Evolutionary conservation across 306 rosid genomes (phyloP).

Genomic region (Trifolium dubium): DNA sequence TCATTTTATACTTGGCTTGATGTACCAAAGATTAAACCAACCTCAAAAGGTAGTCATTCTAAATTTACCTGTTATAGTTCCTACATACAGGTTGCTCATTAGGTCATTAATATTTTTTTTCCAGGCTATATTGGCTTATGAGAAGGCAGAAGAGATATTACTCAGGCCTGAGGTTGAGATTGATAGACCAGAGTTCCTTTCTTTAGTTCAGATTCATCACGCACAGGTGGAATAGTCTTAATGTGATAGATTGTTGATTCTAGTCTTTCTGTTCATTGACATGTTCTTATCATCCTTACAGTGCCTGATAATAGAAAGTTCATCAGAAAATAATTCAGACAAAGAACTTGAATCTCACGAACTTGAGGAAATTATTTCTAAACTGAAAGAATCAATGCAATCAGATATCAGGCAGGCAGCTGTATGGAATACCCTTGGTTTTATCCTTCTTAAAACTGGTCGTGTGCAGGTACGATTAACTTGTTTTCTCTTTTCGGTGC

Average conservation of each 20-base stretch:
- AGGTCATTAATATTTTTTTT: conserved; percentile 23
- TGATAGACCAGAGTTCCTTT: conserved; percentile 82
- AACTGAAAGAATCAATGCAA: conserved; percentile 71
- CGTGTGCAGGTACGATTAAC: conserved; percentile 69
- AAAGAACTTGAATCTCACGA: conserved; percentile 85
- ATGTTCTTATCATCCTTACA: conserved; percentile 53
- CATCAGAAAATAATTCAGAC: conserved; percentile 69
- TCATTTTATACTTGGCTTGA: conserved; percentile 90
- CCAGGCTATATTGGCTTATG: conserved; percentile 82
- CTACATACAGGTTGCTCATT: conserved; percentile 17
- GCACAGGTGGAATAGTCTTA: conserved; percentile 75
- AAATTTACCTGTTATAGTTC: conserved; percentile 26
- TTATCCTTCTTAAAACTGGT: conserved; percentile 80
- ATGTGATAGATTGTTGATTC: conserved; percentile 36
- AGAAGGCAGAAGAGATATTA: conserved; percentile 88
- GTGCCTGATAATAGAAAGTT: conserved; percentile 86
- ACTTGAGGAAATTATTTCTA: conserved; percentile 79
- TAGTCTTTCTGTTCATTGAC: conserved; percentile 45
- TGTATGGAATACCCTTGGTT: conserved; percentile 93
- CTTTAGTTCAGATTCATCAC: conserved; percentile 91
- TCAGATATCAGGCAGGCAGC: conserved; percentile 90
- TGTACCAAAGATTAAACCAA: conserved; percentile 95
- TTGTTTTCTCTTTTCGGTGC: conserved; percentile 32
- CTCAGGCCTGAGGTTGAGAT: conserved; percentile 76
- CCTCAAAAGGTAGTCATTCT: conserved; percentile 72